Conservation (phyloP, 2,329 filamentous ascomycete species). For the Xylariaceae sp. region DNA sequence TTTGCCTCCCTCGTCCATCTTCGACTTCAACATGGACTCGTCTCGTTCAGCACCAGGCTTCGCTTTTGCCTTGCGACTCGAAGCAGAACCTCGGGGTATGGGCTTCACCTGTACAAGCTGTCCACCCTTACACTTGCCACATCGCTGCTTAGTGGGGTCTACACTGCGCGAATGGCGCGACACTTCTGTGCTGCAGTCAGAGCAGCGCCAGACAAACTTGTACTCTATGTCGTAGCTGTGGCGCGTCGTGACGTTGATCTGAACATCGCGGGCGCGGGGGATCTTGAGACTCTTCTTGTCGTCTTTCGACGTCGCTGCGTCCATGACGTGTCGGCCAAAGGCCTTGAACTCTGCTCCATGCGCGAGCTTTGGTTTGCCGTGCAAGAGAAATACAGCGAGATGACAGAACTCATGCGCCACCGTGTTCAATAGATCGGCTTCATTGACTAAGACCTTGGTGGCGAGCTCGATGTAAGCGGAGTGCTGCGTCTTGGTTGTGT, state of each 20-base stretch:
- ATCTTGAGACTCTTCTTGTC: neutral
- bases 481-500: slow-evolving; percentile 39
- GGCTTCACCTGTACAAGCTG: slow-evolving; percentile 75
- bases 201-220: slow-evolving; percentile 85
- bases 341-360: slow-evolving; percentile 81
- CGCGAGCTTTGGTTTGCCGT: slow-evolving; percentile 67
- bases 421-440: slow-evolving; percentile 77
- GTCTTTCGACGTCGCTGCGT: slow-evolving; percentile 35
- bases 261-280: slow-evolving; percentile 8
- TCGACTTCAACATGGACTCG: neutral
- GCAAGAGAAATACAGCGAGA: slow-evolving; percentile 85
- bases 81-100: slow-evolving; percentile 50
- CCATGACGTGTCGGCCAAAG: slow-evolving; percentile 59
- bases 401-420: slow-evolving; percentile 98
- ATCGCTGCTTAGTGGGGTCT: slow-evolving; percentile 65
- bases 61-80: slow-evolving; percentile 5
- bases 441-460: slow-evolving; percentile 78
- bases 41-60: slow-evolving; percentile 6
- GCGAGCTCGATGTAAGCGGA: slow-evolving; percentile 81
- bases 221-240: slow-evolving; percentile 88
- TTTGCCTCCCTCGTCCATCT: neutral
- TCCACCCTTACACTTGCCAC: slow-evolving; percentile 67
- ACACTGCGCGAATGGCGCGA: slow-evolving; percentile 85
- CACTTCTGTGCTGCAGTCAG: slow-evolving; percentile 64
- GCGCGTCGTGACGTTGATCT: slow-evolving; percentile 78